Base-by-base conservation (phyloP, 305 asterid species). In the Fraxinus ornus region DNA sequence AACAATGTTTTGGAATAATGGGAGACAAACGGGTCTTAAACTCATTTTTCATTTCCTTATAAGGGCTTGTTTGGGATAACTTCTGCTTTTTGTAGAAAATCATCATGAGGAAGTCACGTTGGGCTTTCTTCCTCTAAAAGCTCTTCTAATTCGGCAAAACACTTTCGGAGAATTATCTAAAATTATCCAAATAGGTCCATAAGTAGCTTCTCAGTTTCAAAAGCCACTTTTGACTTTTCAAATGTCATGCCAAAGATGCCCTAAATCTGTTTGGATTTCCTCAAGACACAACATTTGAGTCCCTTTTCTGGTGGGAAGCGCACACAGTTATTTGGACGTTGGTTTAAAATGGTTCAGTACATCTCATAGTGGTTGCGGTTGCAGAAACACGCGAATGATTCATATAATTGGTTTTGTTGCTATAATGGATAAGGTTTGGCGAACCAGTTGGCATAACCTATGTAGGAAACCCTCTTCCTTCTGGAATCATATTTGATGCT, bases 401-500 rank as follows among this genome's bases (percentile, higher is more conserved):
- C 37, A 72, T 71, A 32, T 72, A 33, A 33, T 72, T 33, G 32
- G 76, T 70, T 49, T 28, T 70, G 41, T 70, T 68, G 7, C 76
- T 72, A 33, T 33, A 32, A 15, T 72, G 77, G 49, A 72, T 2
- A 17, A 17, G 15, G 49, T n/a, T 32, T 72, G 21, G 22, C 15
- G 36, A 78, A n/a, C 30, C 68, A 33, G 75, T 75, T 78, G 33
- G 28, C 30, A 3, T 36, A 17, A 64, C 81, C 49, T 36, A 47
- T 33, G 32, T 73, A 74, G 36, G 3, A 22, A 17, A 41, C 22
- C 70, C 60, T 49, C 21, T 17, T 52, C 70, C 68, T 52, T 49
- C 76, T n/a, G 21, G 71, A 24, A 73, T 39, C 35, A 55, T 39
- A 52, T 75, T 80, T 19, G 77, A 35, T 13, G 80, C 36, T 83